A percentile compares a stretch with the other conserved stretches of the same genome.
Evolutionary conservation across 441 rosid genomes (phyloP).

Genomic region (Gossypium trilobum): DNA sequence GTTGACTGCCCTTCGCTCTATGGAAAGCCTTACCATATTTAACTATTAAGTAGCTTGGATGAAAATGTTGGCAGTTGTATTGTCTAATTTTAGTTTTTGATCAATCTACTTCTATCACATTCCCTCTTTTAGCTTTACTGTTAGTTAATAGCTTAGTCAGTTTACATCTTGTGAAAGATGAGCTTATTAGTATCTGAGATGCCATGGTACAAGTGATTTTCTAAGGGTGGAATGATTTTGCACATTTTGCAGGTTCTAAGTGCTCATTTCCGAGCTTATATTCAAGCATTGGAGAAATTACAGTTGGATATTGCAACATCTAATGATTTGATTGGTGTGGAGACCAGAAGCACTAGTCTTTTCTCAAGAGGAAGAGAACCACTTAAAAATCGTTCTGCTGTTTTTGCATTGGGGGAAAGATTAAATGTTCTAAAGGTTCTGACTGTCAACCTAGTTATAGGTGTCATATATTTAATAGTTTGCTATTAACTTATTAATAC

Average conservation of each 20-base stretch:
- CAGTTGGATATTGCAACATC: constrained; percentile 95
- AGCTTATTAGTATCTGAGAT: not conserved
- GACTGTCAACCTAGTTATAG: not conserved
- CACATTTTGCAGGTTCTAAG: constrained; percentile 71
- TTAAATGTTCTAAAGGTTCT: constrained; percentile 77
- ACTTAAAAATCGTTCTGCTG: constrained; percentile 87
- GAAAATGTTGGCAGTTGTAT: not conserved
- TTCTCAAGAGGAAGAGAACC: constrained; percentile 85
- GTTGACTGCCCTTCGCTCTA: not conserved
- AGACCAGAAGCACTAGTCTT: constrained; percentile 76
- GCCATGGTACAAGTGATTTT: not conserved
- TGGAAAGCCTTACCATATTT: not conserved
- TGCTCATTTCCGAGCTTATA: constrained; percentile 97
- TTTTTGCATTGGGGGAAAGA: constrained; percentile 91
- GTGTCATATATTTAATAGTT: not conserved
- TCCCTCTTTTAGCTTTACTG: not conserved
- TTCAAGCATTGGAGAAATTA: constrained; percentile 89
- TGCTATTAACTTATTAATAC: not conserved
- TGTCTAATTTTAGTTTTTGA: not conserved
- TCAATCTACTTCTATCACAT: not conserved
- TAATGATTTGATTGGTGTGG: constrained; percentile 92
- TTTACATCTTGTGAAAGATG: not conserved
- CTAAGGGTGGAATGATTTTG: not conserved
- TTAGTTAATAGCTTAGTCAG: not conserved
- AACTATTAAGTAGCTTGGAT: constrained; percentile 1